A percentile compares a stretch with the other conserved stretches of the same genome.
These are phyloP conservation scores for Hanseniaspora sp. DNA, from an alignment of 1,139 yeast genomes.

Conservation along the genomic window DNA sequence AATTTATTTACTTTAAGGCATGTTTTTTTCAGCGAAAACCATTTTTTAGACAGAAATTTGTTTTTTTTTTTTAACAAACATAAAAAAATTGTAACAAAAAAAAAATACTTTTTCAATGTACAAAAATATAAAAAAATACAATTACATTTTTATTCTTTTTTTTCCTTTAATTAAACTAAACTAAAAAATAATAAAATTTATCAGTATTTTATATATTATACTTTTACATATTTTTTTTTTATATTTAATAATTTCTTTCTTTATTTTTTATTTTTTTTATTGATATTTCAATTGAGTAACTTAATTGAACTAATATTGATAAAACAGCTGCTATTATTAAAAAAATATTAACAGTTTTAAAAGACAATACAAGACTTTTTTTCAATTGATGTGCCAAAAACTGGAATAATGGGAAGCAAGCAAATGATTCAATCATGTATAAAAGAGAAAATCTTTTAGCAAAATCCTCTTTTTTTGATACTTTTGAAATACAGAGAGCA, in stretches of 20 bases:
- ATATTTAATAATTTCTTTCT: too few species aligned
- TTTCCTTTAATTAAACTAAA: too few species aligned
- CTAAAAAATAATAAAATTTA: too few species aligned
- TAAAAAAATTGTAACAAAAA: background rate
- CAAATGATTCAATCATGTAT: slow-evolving; percentile 5
- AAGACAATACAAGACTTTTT: background rate
- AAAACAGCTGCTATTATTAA: background rate
- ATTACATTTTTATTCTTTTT: too few species aligned
- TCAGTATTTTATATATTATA: too few species aligned
- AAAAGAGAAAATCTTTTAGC: background rate
- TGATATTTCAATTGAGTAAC: background rate
- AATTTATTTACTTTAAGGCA: too few species aligned
- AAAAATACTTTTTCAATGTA: background rate
- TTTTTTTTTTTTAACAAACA: background rate
- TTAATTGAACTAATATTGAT: background rate
- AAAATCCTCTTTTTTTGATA: background rate
- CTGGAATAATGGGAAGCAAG: background rate
- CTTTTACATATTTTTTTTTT: too few species aligned
- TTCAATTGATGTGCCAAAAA: background rate
- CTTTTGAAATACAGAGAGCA: background rate
- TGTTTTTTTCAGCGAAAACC: background rate
- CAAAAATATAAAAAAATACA: too few species aligned
- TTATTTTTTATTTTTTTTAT: background rate
- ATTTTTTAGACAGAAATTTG: background rate
- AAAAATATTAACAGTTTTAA: background rate